phyloP scores from a whole-genome alignment of 306 rosid genomes.

The Sphenostylis stenocarpa region DNA sequence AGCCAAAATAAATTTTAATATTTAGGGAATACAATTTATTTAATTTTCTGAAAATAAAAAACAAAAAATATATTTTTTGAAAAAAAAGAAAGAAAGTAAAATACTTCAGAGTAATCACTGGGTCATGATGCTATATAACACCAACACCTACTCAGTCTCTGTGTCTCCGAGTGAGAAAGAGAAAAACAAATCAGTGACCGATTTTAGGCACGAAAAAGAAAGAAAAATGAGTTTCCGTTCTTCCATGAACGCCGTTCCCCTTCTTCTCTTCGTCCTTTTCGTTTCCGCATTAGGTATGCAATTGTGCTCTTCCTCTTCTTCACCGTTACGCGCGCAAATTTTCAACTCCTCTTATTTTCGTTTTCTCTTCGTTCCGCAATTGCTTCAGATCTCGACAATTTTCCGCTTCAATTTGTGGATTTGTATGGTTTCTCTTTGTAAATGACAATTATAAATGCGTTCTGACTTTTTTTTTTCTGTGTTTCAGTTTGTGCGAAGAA shows the following conservation, averaged over 20 bases:
- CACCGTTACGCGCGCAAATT: neutral
- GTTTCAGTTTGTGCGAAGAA: slow-evolving; percentile 62
- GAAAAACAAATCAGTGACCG: neutral
- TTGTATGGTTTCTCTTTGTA: neutral
- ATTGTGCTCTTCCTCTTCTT: neutral
- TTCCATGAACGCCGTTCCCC: slow-evolving; percentile 36
- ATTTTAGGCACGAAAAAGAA: neutral
- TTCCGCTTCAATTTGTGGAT: neutral
- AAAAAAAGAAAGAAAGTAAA: too few species aligned
- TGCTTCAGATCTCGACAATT: slow-evolving; percentile 27
- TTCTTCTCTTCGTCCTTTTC: slow-evolving; percentile 47
- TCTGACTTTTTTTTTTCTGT: neutral
- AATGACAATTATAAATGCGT: neutral
- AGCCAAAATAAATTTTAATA: too few species aligned
- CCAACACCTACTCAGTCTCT: too few species aligned
- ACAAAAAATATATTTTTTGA: too few species aligned
- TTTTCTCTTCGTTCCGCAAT: neutral
- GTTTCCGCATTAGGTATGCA: slow-evolving; percentile 45
- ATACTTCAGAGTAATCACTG: too few species aligned
- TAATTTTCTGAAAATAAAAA: too few species aligned
- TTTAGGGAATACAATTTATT: too few species aligned
- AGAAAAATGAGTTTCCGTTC: slow-evolving; percentile 27
- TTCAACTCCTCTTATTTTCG: neutral
- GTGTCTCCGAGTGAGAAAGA: too few species aligned
- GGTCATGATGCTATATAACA: too few species aligned